Evolutionary conservation across 192 early-diverging fungal species (phyloP).

Genomic region (Chytriomyces sp.): DNA sequence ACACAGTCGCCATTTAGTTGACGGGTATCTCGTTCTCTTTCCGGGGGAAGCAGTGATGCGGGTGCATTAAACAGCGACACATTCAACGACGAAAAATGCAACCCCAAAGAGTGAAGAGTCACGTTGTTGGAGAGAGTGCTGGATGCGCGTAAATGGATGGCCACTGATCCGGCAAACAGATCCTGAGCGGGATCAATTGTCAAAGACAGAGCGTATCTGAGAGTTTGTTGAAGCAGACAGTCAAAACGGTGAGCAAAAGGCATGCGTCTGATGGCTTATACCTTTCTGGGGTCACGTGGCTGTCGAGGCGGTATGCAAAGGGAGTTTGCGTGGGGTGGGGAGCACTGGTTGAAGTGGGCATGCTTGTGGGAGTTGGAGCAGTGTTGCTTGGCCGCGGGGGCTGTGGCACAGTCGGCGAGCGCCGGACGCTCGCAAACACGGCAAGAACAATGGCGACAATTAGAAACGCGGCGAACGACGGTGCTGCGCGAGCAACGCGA

Average conservation of each 20-base stretch:
- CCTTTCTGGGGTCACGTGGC: background rate
- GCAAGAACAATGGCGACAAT: background rate
- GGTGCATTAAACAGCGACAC: background rate
- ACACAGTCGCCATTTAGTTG: background rate
- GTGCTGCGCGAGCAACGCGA: background rate
- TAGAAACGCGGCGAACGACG: background rate
- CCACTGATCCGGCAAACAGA: slow-evolving; percentile 7
- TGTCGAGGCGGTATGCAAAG: background rate
- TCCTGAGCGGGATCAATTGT: background rate
- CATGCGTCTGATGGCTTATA: no score
- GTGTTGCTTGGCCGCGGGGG: background rate
- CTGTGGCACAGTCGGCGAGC: background rate
- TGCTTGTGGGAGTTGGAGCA: background rate
- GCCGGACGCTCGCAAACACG: background rate
- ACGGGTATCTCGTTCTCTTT: background rate
- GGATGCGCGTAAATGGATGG: background rate
- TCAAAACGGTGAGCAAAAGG: no score
- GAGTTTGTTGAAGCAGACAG: no score
- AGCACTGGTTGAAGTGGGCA: background rate
- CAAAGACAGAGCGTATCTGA: background rate
- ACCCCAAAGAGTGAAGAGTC: background rate
- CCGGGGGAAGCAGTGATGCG: background rate
- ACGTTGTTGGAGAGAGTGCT: background rate
- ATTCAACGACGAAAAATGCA: background rate
- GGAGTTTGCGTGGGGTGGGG: background rate